Base-by-base conservation (phyloP, 1,139 yeast genomes). In the Scheffersomyces segobiensis region DNA sequence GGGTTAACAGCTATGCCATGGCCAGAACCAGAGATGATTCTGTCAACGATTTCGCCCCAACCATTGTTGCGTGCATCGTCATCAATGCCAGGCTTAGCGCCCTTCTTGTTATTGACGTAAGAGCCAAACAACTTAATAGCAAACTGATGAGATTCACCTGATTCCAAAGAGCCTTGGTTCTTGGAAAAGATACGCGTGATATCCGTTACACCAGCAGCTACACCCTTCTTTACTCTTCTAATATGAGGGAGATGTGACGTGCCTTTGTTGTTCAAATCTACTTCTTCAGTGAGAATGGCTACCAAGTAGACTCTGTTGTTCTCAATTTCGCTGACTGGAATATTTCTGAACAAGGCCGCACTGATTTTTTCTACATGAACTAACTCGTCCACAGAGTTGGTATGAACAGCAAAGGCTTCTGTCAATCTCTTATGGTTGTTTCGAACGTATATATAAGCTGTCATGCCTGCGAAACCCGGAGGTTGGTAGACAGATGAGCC, bases 201-300 rank as follows among this genome's bases (percentile, higher is more conserved):
- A 73, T 92, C 97, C 52, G 93, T 86, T 19, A 89, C 96, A 71
- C 97, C 97, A 3, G 93, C 93, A 51, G 96, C 96, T 19, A 92
- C 85, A 59, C 97, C 97, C 68, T 88, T 87, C 67, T 91, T 87
- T 53, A 89, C 84, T 57, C 80, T 69, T 55, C 74, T 72, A n/a
- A 85, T 70, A 49, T 65, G 71, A 18, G 69, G 70, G 46, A 58
- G 60, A 48, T 69, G 72, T 47, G 55, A 55, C 68, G 74, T 46
- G 60, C 68, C 72, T 62, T 75, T 71, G 56, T 69, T 60, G 53
- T 66, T 69, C 62, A 80, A 68, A 56, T 78, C 81, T 53, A 86
- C 76, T 59, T 83, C 85, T 71, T 89, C 95, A 0, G 89, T 86
- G 59, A 89, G 74, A 4, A 87, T 80, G 0, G 91, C 91, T 49